Evolutionary conservation across 225 moss, liverwort and hornwort species (phyloP), one percentile per base, ranked within the genome.

Genomic region (Climacium dendroides): DNA sequence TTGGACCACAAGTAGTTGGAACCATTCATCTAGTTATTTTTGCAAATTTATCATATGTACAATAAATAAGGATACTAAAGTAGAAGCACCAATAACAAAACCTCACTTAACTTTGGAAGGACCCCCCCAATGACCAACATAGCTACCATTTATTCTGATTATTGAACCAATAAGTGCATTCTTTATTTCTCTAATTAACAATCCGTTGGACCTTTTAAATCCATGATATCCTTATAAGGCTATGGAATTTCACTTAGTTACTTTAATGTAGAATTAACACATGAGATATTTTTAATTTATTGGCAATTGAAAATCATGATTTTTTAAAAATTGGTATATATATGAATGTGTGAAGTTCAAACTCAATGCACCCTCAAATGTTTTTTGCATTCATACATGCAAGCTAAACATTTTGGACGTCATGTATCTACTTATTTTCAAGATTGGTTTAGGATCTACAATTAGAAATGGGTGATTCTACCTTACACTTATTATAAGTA

Each of bases 181-280:
- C 1, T 71, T 16, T 43, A 3, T 45, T 45, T 71, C 1, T 43
- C 14, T 1, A 69, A 5, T 69, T 1, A 8, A 69, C 1, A 25
- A 7, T 41, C 6, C 15, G 15, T 70, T 11, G 2, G 0, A 70
- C 0, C 4, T 70, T 24, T 25, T 8, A 13, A 8, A 2, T 24
- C 1, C 0, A 0, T 0, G 8, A 0, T 70, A 15, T 15, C 25
- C 1, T 5, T 25, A 25, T 0, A 25, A 1, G 26, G 9, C 43
- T 70, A 15, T 41, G 1, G 3, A 43, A 43, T 41, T 70, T 0
- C 0, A 0, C 9, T 25, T 41, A 15, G n/a, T n/a, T n/a, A n/a
- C 1, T 41, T 71, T 43, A 26, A 15, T 9, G 9, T 43, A 5
- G 26, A 71, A 71, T 71, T 28, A 45, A 43, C 9, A 9, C 1